phyloP scores from a whole-genome alignment of 179 eudicot species.

The Patellifolia procumbens region DNA sequence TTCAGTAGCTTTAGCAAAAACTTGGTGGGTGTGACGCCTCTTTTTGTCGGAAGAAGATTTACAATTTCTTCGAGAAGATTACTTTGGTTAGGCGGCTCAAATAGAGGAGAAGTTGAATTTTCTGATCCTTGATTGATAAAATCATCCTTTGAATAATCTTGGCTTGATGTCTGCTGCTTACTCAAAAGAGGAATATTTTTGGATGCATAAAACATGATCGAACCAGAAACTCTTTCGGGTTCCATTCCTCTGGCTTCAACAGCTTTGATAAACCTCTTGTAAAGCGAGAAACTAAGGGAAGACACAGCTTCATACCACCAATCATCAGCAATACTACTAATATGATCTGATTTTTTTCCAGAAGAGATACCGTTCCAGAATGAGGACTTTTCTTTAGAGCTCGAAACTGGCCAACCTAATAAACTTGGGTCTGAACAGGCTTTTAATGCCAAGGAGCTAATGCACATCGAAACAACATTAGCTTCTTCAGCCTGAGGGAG shows the following conservation, averaged over 20 bases:
- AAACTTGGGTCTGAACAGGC: slow-evolving; percentile 73
- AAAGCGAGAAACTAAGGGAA: slow-evolving; percentile 64
- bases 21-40: slow-evolving; percentile 57
- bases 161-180: slow-evolving; percentile 28
- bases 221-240: slow-evolving; percentile 71
- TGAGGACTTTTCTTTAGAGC: slow-evolving; percentile 55
- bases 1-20: slow-evolving; percentile 56
- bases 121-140: slow-evolving; percentile 22
- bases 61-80: slow-evolving; percentile 76
- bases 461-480: slow-evolving; percentile 65
- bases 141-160: slow-evolving; percentile 23
- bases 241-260: slow-evolving; percentile 66
- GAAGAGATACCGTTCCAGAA: slow-evolving; percentile 82
- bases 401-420: slow-evolving; percentile 71
- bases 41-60: slow-evolving; percentile 63
- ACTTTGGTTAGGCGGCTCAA: slow-evolving; percentile 73
- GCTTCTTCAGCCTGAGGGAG: slow-evolving; percentile 63
- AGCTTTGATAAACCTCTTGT: slow-evolving; percentile 65
- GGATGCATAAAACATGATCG: slow-evolving; percentile 63
- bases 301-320: slow-evolving; percentile 97
- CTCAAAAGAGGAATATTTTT: slow-evolving; percentile 67
- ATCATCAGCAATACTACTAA: slow-evolving; percentile 39
- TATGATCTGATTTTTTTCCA: slow-evolving; percentile 24
- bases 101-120: slow-evolving; percentile 25
- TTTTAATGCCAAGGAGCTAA: slow-evolving; percentile 70